Percentiles rank a stretch among this genome's conserved stretches.
phyloP scores from a whole-genome alignment of 352 stramenopile genomes.

The Globisporangium perplexum region DNA sequence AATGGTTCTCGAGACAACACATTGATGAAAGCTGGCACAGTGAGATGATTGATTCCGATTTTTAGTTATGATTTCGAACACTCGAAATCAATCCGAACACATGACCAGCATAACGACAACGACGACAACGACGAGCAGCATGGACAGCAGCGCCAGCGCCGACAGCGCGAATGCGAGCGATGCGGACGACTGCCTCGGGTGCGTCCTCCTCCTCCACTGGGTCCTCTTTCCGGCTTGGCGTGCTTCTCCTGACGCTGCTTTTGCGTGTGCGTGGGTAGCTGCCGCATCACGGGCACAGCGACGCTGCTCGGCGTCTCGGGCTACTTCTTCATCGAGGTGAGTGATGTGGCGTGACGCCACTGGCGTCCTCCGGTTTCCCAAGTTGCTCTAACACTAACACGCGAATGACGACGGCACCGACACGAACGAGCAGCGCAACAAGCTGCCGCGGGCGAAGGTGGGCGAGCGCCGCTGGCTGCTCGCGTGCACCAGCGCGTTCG shows the following conservation, averaged over 20 bases:
- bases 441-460: conserved; percentile 31
- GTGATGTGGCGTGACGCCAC: background rate
- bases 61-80: too few species aligned
- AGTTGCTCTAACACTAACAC: background rate
- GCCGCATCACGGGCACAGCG: conserved; percentile 42
- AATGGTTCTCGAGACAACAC: too few species aligned
- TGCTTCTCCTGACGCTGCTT: too few species aligned
- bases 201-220: conserved; percentile 2
- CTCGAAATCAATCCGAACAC: too few species aligned
- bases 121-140: conserved; percentile 27
- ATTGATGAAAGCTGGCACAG: too few species aligned
- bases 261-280: conserved; percentile 28
- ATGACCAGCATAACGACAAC: too few species aligned
- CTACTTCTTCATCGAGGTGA: conserved; percentile 57
- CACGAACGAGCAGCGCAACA: conserved; percentile 34
- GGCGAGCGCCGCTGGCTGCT: conserved; percentile 57
- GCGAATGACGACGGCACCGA: too few species aligned
- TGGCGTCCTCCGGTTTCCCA: background rate
- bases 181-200: conserved; percentile 21
- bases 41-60: too few species aligned
- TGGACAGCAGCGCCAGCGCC: conserved; percentile 2
- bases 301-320: conserved; percentile 46
- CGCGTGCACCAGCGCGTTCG: conserved; percentile 41
- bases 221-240: too few species aligned
- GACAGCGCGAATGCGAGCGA: background rate